Evolutionary conservation across 306 rosid genomes (phyloP).

Genomic region (Inga laurina): DNA sequence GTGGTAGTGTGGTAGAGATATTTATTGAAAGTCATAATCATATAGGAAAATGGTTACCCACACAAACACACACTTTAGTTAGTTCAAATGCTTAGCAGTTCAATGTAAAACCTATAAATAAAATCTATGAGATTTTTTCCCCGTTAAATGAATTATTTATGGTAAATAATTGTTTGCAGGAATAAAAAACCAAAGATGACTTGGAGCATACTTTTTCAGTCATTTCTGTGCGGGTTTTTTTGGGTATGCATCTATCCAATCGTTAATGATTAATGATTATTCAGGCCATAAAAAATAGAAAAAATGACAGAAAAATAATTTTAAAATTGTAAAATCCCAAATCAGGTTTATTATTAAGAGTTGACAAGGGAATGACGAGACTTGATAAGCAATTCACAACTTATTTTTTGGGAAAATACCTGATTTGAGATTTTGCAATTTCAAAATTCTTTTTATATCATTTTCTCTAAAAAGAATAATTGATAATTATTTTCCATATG

Average conservation of each 20-base stretch:
- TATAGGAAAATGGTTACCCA: neutral
- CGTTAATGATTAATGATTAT: neutral
- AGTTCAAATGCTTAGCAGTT: neutral
- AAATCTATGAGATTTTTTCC: too few relatives aligned
- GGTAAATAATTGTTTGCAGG: slow-evolving; percentile 41
- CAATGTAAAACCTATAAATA: too few relatives aligned
- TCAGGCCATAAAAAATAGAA: neutral
- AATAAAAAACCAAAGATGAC: slow-evolving; percentile 64
- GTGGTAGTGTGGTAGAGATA: neutral
- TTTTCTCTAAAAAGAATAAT: too few relatives aligned
- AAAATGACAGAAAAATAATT: too few relatives aligned
- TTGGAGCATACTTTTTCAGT: slow-evolving; percentile 54
- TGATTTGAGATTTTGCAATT: too few relatives aligned
- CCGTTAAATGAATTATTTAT: neutral
- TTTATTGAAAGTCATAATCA: neutral
- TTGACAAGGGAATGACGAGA: too few relatives aligned
- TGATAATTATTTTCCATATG: neutral
- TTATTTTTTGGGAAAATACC: too few relatives aligned
- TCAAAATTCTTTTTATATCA: too few relatives aligned
- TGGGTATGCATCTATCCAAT: slow-evolving; percentile 51
- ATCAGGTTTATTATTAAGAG: too few relatives aligned
- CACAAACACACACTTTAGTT: neutral
- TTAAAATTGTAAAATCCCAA: too few relatives aligned
- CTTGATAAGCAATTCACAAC: too few relatives aligned
- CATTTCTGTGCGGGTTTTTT: slow-evolving; percentile 66